Conservation (phyloP, 768 basidiomycete genomes). For the Tulasnella calospora region DNA sequence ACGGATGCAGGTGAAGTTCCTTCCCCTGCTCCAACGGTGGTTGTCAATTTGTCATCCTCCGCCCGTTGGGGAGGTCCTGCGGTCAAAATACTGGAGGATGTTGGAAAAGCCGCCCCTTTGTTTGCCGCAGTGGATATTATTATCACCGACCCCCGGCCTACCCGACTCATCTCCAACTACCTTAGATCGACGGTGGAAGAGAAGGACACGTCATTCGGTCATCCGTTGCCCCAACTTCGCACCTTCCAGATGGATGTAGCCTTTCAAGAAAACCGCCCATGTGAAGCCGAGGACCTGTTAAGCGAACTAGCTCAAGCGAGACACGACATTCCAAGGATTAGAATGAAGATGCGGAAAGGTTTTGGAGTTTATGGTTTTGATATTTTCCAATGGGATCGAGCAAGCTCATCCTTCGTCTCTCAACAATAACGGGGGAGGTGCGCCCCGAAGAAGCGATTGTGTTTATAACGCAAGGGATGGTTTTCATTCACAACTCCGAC, state of each 20-base stretch:
- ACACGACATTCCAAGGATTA: not conserved
- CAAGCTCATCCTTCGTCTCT: not conserved
- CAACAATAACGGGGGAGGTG: not conserved
- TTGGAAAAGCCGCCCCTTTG: not conserved
- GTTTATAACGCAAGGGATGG: too few species aligned
- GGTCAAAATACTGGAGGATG: not conserved
- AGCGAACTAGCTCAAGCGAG: not conserved
- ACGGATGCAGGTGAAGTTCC: not conserved
- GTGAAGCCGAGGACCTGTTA: not conserved
- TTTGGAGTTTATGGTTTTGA: not conserved
- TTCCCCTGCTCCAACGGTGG: not conserved
- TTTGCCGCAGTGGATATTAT: not conserved
- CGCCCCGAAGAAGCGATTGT: too few species aligned
- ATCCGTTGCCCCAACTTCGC: not conserved
- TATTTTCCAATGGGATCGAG: not conserved
- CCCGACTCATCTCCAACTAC: not conserved
- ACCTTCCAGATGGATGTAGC: not conserved
- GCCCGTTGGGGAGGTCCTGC: not conserved
- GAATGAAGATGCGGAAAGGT: not conserved
- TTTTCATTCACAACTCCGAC: too few species aligned
- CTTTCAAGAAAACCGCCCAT: not conserved
- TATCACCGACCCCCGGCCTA: not conserved
- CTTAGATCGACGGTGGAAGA: not conserved
- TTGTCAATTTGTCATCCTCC: not conserved
- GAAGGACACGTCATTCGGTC: not conserved